Evolutionary conservation across 257 asterid genomes (phyloP), one percentile per base, ranked within the genome.

Genomic region (Lavandula angustifolia): DNA sequence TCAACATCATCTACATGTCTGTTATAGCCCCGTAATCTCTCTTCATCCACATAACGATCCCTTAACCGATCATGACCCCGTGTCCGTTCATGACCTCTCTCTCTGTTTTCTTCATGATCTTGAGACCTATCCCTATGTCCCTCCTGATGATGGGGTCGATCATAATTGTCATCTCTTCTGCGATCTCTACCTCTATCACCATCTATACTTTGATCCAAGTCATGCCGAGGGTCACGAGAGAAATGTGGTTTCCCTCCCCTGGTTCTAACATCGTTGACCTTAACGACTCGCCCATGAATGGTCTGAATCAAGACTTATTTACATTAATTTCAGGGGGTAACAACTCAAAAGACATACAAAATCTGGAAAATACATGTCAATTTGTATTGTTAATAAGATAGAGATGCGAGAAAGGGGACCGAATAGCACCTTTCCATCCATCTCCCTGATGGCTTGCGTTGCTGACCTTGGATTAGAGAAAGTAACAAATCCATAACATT

Each of bases 401-500:
- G 9, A 57, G n/a, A 46, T 8, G 62, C 51, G 66, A 27, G 68
- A 68, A 52, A 59, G 53, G 69, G 62, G 57, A 42, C 38, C 17
- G 17, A 22, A 42, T 53, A 40, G 64, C 75, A 87, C 96, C 95
- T 76, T 75, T 57, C 98, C 98, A 76, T 91, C 87, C 96, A 88
- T 88, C 60, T 84, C 95, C 68, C 74, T 66, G 50, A 91, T 88
- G 64, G 95, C 98, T 66, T 80, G 85, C 59, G 52, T 61, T 16
- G 95, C 94, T 63, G 98, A 86, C 68, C 89, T 83, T 66, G 91
- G 96, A 77, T 80, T 83, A 34, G 80, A 76, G 50, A 86, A 88
- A 22, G 95, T 88, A 66, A 91, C 89, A 76, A 88, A 88, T 3
- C 91, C 95, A 73, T 82, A 86, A 75, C 98, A 86, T 74, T 77